Conservation (phyloP, 805 yeast genomes). For the Wickerhamomyces ciferrii region DNA sequence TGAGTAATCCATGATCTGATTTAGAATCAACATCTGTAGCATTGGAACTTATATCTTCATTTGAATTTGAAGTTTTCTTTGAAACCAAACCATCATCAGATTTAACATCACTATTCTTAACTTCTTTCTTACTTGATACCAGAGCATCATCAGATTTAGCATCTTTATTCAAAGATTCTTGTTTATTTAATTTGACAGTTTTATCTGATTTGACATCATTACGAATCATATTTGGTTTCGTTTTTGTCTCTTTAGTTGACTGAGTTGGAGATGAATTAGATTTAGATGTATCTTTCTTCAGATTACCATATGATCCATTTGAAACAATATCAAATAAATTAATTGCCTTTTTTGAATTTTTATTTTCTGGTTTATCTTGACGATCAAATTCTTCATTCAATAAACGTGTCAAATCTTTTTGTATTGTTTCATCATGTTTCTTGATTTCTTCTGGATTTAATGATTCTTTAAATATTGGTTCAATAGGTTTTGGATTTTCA, state of each 20-base stretch:
- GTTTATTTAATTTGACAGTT: too few species aligned
- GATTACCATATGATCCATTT: neutral
- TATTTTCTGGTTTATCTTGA: neutral
- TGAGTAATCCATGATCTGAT: neutral
- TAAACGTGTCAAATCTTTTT: neutral
- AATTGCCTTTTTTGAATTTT: neutral
- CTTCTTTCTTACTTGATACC: neutral
- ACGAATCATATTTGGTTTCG: too few species aligned
- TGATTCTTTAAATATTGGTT: neutral
- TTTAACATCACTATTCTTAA: neutral
- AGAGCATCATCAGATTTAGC: too few species aligned
- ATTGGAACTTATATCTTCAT: too few species aligned
- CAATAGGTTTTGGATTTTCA: neutral
- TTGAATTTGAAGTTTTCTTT: too few species aligned
- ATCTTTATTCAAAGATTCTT: too few species aligned
- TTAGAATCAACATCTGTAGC: too few species aligned
- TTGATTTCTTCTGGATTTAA: neutral
- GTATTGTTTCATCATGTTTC: neutral
- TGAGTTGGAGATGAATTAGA: too few species aligned
- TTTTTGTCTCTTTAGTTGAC: too few species aligned
- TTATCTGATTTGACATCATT: neutral
- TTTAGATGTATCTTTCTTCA: too few species aligned
- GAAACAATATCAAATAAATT: neutral
- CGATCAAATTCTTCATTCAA: neutral
- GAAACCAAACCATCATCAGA: neutral